Evolutionary conservation across 768 basidiomycete species (phyloP), one percentile per base, ranked within the genome.

Genomic region (Phlegmacium glaucopus): DNA sequence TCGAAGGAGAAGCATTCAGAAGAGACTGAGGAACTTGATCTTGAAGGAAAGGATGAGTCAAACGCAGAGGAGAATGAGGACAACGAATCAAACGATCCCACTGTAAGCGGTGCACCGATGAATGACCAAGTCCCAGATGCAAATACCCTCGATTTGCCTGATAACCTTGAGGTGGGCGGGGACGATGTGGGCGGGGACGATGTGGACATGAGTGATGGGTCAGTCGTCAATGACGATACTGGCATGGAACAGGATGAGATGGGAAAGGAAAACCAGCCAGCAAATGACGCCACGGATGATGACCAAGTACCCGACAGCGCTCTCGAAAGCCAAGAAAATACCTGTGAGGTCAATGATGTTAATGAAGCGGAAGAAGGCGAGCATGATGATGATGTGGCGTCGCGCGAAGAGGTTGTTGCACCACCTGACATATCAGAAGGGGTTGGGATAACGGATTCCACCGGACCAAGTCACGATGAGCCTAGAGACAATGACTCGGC

Each of bases 141-240:
- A 3, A 77, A 95, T 43, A 84, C 82, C 4, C 76, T 98, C 37
- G 88, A 98, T 58, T 75, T 98, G 9, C 95, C 95, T 0, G 94
- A 97, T 28, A 83, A 92, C 52, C 73, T 95, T 67, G 72, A 91
- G 44, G 63, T 94, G 10, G 78, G 69, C 29, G 70, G 63, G 42
- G 70, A 72, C 25, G 72, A 71, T 5, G 58, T 62, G n/a, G n/a
- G 69, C 29, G 70, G 63, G 42, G 70, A 22, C 22, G 22, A 22
- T 22, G 22, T 22, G 3, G 22, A 22, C 22, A 22, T 22, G 22
- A 22, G 22, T 22, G 22, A 22, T 22, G 22, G 22, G 22, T 22
- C 22, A 22, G 22, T 22, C 22, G 22, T 22, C 5, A 22, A 22
- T 22, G 22, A 22, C 22, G 22, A 22, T 22, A 22, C 22, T 40